A percentile compares a stretch with the other conserved stretches of the same genome.
phyloP scores from a whole-genome alignment of 75 land plant genomes.

The Selaginella tamariscina region DNA sequence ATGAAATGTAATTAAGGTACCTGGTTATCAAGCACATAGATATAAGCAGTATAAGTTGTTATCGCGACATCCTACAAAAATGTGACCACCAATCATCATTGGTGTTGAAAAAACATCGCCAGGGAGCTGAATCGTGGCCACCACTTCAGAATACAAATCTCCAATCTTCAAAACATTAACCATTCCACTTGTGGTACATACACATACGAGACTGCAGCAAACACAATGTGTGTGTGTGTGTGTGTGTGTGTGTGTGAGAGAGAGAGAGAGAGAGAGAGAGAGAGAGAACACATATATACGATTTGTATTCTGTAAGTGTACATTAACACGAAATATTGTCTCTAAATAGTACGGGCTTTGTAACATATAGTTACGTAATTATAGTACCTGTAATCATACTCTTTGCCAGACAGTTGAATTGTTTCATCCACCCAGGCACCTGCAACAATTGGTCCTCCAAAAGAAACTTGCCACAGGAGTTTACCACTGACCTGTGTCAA shows the following conservation, averaged over 20 bases:
- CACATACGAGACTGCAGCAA: slow-evolving; percentile 42
- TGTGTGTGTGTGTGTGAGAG: background rate
- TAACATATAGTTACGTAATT: background rate
- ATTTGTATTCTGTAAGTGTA: too few species aligned
- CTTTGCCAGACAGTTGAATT: slow-evolving; percentile 21
- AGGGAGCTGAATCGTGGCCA: slow-evolving; percentile 24
- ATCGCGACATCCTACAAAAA: slow-evolving; percentile 82
- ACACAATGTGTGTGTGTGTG: background rate
- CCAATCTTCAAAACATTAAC: slow-evolving; percentile 33
- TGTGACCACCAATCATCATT: slow-evolving; percentile 61
- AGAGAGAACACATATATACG: too few species aligned
- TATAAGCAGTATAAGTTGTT: slow-evolving; percentile 53
- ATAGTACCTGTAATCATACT: background rate
- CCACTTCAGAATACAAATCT: slow-evolving; percentile 14
- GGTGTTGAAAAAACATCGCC: slow-evolving; percentile 83
- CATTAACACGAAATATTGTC: too few species aligned
- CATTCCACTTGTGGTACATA: slow-evolving; percentile 48
- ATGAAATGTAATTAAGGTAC: too few species aligned
- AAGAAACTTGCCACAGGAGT: slow-evolving; percentile 42
- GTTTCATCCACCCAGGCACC: slow-evolving; percentile 68
- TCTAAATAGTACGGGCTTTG: too few species aligned
- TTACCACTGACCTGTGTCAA: slow-evolving; percentile 44
- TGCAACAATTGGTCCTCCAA: slow-evolving; percentile 63
- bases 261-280: too few species aligned
- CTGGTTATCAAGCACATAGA: too few species aligned